Evolutionary conservation across 2,329 filamentous ascomycete genomes (phyloP), one percentile per base, ranked within the genome.

Genomic region (Pseudogymnoascus sp.): DNA sequence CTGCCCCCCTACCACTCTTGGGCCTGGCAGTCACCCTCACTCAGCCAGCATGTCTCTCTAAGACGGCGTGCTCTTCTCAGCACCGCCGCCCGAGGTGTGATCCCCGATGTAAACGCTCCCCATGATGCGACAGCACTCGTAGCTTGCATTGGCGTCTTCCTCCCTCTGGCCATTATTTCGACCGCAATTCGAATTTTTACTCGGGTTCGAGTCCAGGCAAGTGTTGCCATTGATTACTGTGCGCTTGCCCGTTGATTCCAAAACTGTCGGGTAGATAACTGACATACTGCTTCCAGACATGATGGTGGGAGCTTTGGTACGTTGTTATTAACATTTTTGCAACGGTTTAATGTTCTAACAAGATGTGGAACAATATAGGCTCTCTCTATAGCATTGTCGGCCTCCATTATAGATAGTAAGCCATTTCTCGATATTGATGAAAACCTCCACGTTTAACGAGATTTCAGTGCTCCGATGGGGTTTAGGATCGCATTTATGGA

Each of bases 401-500:
- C 41, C 3, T 41, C 62, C 3, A 35, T 57, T 12, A 22, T 65
- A 7, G 59, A 65, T 38, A 65, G 63, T 65, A 57, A 36, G 63
- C 60, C 16, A 39, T 39, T 39, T 11, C 4, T 39, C 8, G 16
- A 39, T 20, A 39, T 50, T 36, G 58, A 8, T 16, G 6, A 50
- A 30, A 30, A 12, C 25, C 28, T n/a, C 41, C 54, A 38, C n/a
- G 30, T 11, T 7, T 18, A 39, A 58, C n/a, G 54, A 47, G n/a
- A n/a, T n/a, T 1, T 25, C 18, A 67, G 66, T 67, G 62, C 37
- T 67, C n/a, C 64, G 65, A 54, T 66, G 47, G 20, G 66, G 66
- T 18, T 57, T 67, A 16, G 65, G 65, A 12, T 65, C 64, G 30
- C 61, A 67, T 61, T 3, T 67, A n/a, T 67, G 66, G 66, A 57